These are phyloP conservation scores for Parathielavia appendiculata DNA, from an alignment of 495 filamentous ascomycete species.

Conservation along the genomic window DNA sequence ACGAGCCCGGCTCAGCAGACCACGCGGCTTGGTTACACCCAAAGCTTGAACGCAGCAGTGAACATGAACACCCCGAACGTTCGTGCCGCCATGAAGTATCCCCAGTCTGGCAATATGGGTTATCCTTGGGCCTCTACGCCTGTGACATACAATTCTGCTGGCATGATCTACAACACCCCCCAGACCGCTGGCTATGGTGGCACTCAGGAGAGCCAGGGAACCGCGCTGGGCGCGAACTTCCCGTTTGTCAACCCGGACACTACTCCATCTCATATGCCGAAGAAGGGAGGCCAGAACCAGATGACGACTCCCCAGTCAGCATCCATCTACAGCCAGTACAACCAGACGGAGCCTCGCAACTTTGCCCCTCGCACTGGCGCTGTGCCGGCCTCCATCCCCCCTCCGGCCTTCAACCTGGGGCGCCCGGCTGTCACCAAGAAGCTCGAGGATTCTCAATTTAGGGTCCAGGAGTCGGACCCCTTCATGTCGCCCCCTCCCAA, in stretches of 20 bases:
- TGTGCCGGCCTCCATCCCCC: slow-evolving; percentile 1
- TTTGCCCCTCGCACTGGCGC: slow-evolving; percentile 21
- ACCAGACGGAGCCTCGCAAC: slow-evolving; percentile 26
- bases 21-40: neutral
- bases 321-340: slow-evolving; percentile 11
- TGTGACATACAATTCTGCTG: neutral
- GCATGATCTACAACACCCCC: neutral
- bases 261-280: slow-evolving; percentile 19
- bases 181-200: neutral
- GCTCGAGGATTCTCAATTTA: neutral
- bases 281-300: slow-evolving; percentile 6
- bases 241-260: neutral
- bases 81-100: neutral
- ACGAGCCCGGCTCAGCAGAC: neutral
- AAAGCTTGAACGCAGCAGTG: neutral
- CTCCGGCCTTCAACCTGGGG: slow-evolving; percentile 11
- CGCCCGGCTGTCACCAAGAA: neutral
- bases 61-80: neutral
- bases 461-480: slow-evolving; percentile 5
- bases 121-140: slow-evolving; percentile 5
- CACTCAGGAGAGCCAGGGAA: neutral
- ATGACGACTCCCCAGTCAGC: neutral
- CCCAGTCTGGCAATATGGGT: neutral
- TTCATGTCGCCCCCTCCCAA: slow-evolving; percentile 2
- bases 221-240: neutral